Evolutionary conservation across 768 basidiomycete species (phyloP).

Genomic region (Leccinum disarticulatum): DNA sequence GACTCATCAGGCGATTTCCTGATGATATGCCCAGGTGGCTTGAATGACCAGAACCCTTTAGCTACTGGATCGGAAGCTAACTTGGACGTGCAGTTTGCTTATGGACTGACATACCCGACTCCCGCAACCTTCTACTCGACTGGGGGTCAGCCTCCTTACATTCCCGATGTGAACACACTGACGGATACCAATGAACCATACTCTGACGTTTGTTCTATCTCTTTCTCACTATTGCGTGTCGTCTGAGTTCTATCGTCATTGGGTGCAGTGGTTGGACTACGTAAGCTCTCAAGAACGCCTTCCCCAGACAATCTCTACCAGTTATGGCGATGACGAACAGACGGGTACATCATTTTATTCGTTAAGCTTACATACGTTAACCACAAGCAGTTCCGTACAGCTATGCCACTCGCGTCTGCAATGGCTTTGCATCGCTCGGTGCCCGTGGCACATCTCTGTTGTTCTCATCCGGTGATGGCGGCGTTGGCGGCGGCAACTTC

Average conservation of each 20-base stretch:
- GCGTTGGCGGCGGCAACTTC: slow-evolving; percentile 63
- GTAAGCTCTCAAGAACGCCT: slow-evolving; percentile 43
- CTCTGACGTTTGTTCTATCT: slow-evolving; percentile 32
- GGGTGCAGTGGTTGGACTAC: slow-evolving; percentile 59
- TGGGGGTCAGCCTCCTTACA: slow-evolving; percentile 59
- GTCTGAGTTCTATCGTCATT: slow-evolving; percentile 4
- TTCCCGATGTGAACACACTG: slow-evolving; percentile 42
- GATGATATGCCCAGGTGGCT: slow-evolving; percentile 45
- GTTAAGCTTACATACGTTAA: not conserved
- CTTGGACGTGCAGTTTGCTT: slow-evolving; percentile 66
- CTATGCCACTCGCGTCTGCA: slow-evolving; percentile 58
- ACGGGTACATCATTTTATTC: slow-evolving; percentile 42
- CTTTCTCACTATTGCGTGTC: slow-evolving; percentile 20
- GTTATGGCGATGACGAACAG: slow-evolving; percentile 73
- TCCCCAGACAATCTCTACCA: slow-evolving; percentile 67
- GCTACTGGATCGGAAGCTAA: slow-evolving; percentile 64
- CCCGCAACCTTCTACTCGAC: slow-evolving; percentile 62
- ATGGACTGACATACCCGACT: slow-evolving; percentile 65
- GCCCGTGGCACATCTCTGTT: slow-evolving; percentile 63
- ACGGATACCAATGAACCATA: slow-evolving; percentile 52
- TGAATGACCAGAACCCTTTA: slow-evolving; percentile 54
- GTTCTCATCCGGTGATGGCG: slow-evolving; percentile 66
- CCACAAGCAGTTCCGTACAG: slow-evolving; percentile 46
- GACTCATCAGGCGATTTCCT: slow-evolving; percentile 4
- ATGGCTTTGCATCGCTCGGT: slow-evolving; percentile 62